Conservation (phyloP, 2,329 filamentous ascomycete species). For the Lachnellula hyalina region DNA sequence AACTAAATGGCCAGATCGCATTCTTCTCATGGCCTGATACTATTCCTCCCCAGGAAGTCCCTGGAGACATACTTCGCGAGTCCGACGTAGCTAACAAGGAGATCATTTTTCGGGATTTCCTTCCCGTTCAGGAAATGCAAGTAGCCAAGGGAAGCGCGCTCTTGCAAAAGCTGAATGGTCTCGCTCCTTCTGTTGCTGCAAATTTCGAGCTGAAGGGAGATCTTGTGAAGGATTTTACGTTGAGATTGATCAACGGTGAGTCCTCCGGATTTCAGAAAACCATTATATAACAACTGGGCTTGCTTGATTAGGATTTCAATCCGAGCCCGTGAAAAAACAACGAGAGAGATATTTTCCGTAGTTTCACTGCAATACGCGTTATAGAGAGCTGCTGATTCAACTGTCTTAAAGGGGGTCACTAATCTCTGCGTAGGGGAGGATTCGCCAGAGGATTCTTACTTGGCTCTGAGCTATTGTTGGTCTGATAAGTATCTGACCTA, state of each 20-base stretch:
- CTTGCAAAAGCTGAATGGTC: background rate
- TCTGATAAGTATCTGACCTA: background rate
- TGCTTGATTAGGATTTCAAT: too few species aligned
- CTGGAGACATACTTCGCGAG: background rate
- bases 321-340: too few species aligned
- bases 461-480: constrained; percentile 7
- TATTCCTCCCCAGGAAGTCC: background rate
- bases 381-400: too few species aligned
- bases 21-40: background rate
- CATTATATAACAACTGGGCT: too few species aligned
- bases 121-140: background rate
- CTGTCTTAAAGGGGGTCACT: background rate
- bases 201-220: constrained; percentile 4
- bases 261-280: too few species aligned
- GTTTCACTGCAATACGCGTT: too few species aligned
- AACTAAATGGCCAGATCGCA: background rate
- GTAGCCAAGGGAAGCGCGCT: constrained; percentile 14
- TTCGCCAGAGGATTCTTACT: background rate
- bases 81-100: background rate
- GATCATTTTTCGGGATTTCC: background rate
- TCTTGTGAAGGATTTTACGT: background rate
- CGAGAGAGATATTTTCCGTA: too few species aligned
- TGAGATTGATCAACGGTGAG: constrained; percentile 1
- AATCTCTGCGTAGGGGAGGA: background rate
- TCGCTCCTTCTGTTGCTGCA: constrained; percentile 1